Conservation (phyloP, 352 stramenopile species). For the Nothophytophthora sp. region DNA sequence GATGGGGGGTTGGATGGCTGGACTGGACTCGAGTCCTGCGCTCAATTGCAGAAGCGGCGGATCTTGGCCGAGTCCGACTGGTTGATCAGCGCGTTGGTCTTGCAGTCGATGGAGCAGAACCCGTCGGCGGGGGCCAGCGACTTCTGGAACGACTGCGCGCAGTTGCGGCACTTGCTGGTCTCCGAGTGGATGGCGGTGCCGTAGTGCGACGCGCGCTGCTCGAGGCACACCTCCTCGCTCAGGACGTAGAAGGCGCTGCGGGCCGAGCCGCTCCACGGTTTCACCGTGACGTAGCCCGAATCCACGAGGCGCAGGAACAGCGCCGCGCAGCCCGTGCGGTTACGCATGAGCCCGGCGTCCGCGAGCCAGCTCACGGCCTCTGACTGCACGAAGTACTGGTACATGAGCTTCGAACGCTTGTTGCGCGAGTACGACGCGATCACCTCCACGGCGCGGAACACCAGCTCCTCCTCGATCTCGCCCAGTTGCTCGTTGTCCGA, state of each 20-base stretch:
- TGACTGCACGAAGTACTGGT: slow-evolving; percentile 86
- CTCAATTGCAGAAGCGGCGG: slow-evolving; percentile 52
- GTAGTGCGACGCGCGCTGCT: slow-evolving; percentile 66
- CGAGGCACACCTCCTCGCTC: slow-evolving; percentile 60
- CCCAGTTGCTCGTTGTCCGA: slow-evolving; percentile 57
- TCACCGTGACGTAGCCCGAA: slow-evolving; percentile 70
- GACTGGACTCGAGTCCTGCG: neutral
- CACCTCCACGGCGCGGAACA: slow-evolving; percentile 63
- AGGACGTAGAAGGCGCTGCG: slow-evolving; percentile 71
- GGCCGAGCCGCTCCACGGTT: slow-evolving; percentile 47
- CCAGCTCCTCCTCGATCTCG: slow-evolving; percentile 58
- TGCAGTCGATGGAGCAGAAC: slow-evolving; percentile 89
- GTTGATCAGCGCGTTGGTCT: slow-evolving; percentile 80
- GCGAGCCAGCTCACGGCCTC: slow-evolving; percentile 85
- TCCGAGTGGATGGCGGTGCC: slow-evolving; percentile 68
- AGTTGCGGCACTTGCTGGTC: slow-evolving; percentile 84
- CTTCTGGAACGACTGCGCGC: slow-evolving; percentile 71
- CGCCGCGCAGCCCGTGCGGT: slow-evolving; percentile 45
- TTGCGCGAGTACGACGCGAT: slow-evolving; percentile 62
- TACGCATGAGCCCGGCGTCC: slow-evolving; percentile 64
- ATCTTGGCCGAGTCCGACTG: slow-evolving; percentile 70
- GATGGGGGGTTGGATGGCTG: slow-evolving; percentile 6
- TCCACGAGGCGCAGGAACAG: slow-evolving; percentile 70
- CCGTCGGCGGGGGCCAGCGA: slow-evolving; percentile 56
- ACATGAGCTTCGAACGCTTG: slow-evolving; percentile 77